A percentile compares a stretch with the other conserved stretches of the same genome.
These are phyloP conservation scores for Fusarium foetens DNA, from an alignment of 2,329 filamentous ascomycete genomes.

Conservation along the genomic window DNA sequence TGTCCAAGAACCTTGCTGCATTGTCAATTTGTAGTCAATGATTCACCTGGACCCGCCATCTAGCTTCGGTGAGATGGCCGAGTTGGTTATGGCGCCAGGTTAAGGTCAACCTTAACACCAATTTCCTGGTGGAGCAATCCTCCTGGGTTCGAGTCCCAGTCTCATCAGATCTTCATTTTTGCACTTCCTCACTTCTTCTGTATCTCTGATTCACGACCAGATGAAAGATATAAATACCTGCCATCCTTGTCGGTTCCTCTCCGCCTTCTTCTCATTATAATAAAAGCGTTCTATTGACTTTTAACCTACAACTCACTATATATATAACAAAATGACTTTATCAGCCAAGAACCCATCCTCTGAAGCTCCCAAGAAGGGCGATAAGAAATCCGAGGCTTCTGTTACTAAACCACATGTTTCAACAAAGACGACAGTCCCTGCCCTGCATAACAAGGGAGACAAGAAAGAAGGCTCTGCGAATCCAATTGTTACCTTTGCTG, in stretches of 20 bases:
- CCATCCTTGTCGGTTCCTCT: background rate
- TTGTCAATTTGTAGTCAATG: background rate
- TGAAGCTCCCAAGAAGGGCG: background rate
- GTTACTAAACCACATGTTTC: background rate
- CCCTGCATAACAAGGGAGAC: rapidly evolving
- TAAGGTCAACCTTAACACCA: slow-evolving; percentile 1
- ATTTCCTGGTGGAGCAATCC: slow-evolving; percentile 7
- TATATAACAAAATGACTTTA: background rate
- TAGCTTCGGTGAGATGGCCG: slow-evolving; percentile 9
- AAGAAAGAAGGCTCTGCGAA: no score
- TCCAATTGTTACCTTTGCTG: background rate
- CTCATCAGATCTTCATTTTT: background rate
- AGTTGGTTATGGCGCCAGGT: slow-evolving; percentile 15
- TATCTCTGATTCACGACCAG: no score
- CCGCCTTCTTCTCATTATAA: rapidly evolving
- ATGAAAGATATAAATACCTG: background rate
- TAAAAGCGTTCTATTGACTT: rapidly evolving
- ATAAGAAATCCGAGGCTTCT: background rate
- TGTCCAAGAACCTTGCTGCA: rapidly evolving
- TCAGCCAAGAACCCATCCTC: no score
- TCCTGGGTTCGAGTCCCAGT: background rate
- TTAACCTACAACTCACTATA: rapidly evolving
- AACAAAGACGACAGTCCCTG: rapidly evolving
- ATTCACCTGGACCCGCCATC: no score
- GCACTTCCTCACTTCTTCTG: background rate